These are phyloP conservation scores for Penicillium fuscoglaucum DNA, from an alignment of 2,329 filamentous ascomycete species.

Conservation along the genomic window DNA sequence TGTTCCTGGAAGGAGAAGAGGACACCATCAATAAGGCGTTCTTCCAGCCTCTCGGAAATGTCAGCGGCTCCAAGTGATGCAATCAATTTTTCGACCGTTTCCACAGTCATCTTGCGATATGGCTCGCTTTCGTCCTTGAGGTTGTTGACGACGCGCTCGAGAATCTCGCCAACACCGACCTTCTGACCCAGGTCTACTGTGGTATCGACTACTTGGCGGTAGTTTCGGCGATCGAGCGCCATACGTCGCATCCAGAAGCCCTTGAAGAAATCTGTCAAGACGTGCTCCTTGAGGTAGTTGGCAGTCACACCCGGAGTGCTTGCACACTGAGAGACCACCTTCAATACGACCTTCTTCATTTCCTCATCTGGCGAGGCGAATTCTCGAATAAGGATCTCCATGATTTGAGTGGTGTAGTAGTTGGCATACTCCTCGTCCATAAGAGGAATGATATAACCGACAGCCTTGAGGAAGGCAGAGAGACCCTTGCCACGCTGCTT, in stretches of 20 bases:
- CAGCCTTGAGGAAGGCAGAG: constrained; percentile 93
- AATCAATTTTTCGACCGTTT: constrained; percentile 95
- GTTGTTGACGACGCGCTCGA: constrained; percentile 90
- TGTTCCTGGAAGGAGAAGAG: constrained; percentile 97
- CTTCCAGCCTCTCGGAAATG: constrained; percentile 87
- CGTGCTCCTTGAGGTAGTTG: constrained; percentile 90
- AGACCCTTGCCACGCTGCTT: constrained; percentile 97
- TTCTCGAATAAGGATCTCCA: constrained; percentile 95
- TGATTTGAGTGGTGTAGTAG: constrained; percentile 97
- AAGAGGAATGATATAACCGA: constrained; percentile 95
- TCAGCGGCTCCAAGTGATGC: constrained; percentile 91
- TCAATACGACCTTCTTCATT: constrained; percentile 99
- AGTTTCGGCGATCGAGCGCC: constrained; percentile 96
- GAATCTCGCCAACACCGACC: constrained; percentile 93
- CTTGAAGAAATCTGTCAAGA: constrained; percentile 96
- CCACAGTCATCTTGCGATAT: constrained; percentile 98
- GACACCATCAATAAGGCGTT: constrained; percentile 91
- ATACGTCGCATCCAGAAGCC: constrained; percentile 97
- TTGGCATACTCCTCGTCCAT: constrained; percentile 99
- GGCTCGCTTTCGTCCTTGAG: constrained; percentile 97
- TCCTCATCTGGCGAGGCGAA: constrained; percentile 97
- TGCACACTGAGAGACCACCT: constrained; percentile 94
- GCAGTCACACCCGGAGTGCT: constrained; percentile 93
- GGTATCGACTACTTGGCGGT: constrained; percentile 95
- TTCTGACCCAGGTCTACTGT: constrained; percentile 97